Base-by-base conservation (phyloP, 768 basidiomycete species). In the Phylloporus scabripes region DNA sequence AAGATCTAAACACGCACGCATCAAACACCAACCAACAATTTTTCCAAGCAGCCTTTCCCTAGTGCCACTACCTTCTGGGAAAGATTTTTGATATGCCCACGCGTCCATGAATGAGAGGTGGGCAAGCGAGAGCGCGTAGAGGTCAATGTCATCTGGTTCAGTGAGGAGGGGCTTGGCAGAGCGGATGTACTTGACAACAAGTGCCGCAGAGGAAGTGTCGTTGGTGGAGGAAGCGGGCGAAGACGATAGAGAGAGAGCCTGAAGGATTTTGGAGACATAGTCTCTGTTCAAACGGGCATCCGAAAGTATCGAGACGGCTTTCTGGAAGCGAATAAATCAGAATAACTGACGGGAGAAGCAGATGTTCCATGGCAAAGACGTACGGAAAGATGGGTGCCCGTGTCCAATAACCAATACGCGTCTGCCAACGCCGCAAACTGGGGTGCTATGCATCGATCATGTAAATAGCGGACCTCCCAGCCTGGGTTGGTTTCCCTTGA, bases 371-470 rank as follows among this genome's bases (percentile, higher is more conserved):
- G 5, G 12, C 11, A 12, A 45, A 42, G 12, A 77, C 85, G 54
- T 64, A 90, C 88, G 41, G 76, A 64, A 44, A 85, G 63, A 38
- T 81, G 71, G n/a, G 75, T 71, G 10, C 85, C 86, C 2, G 79
- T 75, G 67, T 92, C 90, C 51, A 92, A 69, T 63, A 80, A 70
- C 85, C 86, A 92, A 69, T 92, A 92, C 60, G 90, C 89, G 69
- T 88, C 84, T n/a, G 86, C 79, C 41, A 92, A 74, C 4, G 75
- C 70, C 7, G 76, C 72, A 59, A 90, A 91, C 57, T 90, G 89
- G 3, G 87, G 83, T 4, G 86, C 81, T 52, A 92, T 83, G 57
- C 76, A 80, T 24, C 76, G 69, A n/a, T 64, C 79, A 64, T 64
- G 71, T 46, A 60, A 70, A 67, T 71, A 87, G 72, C 51, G 65